Evolutionary conservation across 345 rosid genomes (phyloP).

Genomic region (Populus tremula): DNA sequence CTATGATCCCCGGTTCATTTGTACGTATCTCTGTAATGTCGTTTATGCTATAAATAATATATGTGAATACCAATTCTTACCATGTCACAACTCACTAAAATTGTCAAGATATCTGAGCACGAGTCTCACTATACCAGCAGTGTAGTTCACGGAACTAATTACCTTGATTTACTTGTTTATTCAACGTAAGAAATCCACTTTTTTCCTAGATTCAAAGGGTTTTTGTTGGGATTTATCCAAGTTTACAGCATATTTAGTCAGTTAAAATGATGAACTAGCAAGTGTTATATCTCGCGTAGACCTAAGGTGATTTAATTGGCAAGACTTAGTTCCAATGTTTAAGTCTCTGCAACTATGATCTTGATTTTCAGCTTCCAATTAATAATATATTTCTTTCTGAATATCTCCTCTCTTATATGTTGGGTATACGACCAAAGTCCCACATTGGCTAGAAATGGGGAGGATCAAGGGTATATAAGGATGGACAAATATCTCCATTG

Average conservation of each 20-base stretch:
- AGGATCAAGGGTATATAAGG: no score
- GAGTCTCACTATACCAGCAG: neutral
- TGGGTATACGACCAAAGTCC: no score
- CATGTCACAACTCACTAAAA: neutral
- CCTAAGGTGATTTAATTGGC: neutral
- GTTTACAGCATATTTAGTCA: neutral
- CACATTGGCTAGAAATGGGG: no score
- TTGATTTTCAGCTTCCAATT: neutral
- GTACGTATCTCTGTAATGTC: neutral
- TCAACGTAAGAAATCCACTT: neutral
- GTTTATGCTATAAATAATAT: no score
- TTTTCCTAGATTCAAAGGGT: neutral
- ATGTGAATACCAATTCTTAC: neutral
- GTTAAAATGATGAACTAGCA: neutral
- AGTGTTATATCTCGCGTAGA: neutral
- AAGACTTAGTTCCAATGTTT: neutral
- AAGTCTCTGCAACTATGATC: neutral
- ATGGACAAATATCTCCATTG: no score
- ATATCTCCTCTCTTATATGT: no score
- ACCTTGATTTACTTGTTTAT: neutral
- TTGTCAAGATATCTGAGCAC: neutral
- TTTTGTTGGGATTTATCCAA: neutral
- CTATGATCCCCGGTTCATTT: neutral
- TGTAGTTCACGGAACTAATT: neutral
- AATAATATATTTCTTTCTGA: no score